Evolutionary conservation across 2,329 filamentous ascomycete species (phyloP).

Genomic region (Fusarium buxicola): DNA sequence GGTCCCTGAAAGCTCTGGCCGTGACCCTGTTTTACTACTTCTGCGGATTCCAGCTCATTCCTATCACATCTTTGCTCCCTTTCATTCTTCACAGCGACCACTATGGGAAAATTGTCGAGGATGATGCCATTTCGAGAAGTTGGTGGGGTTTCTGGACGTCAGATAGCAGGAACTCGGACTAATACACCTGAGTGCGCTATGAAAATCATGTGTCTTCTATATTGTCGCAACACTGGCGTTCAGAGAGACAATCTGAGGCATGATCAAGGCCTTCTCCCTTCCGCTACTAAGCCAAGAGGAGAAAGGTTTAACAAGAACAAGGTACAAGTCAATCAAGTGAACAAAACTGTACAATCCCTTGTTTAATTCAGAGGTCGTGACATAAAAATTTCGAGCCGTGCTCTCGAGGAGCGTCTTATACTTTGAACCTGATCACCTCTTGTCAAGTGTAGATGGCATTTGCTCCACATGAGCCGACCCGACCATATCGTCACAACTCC

Average conservation of each 20-base stretch:
- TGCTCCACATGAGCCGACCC: background rate
- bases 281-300: background rate
- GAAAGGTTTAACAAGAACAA: background rate
- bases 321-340: too few species aligned
- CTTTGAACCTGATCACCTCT: background rate
- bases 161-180: constrained; percentile 92
- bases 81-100: constrained; percentile 77
- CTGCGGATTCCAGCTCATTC: constrained; percentile 82
- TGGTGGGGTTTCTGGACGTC: constrained; percentile 98
- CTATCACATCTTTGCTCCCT: constrained; percentile 76
- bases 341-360: too few species aligned
- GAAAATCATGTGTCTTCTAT: constrained; percentile 83
- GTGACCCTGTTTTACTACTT: constrained; percentile 83
- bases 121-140: constrained; percentile 69
- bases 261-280: too few species aligned
- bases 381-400: too few species aligned
- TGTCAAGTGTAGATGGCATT: background rate
- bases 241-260: too few species aligned
- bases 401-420: too few species aligned
- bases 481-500: too few species aligned
- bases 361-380: too few species aligned
- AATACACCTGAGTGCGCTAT: constrained; percentile 79
- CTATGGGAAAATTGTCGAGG: constrained; percentile 74
- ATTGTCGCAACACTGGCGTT: constrained; percentile 94
- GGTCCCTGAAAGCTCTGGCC: constrained; percentile 86